These are phyloP conservation scores for Penicillium maclennaniae DNA, from an alignment of 495 filamentous ascomycete genomes.

Conservation along the genomic window DNA sequence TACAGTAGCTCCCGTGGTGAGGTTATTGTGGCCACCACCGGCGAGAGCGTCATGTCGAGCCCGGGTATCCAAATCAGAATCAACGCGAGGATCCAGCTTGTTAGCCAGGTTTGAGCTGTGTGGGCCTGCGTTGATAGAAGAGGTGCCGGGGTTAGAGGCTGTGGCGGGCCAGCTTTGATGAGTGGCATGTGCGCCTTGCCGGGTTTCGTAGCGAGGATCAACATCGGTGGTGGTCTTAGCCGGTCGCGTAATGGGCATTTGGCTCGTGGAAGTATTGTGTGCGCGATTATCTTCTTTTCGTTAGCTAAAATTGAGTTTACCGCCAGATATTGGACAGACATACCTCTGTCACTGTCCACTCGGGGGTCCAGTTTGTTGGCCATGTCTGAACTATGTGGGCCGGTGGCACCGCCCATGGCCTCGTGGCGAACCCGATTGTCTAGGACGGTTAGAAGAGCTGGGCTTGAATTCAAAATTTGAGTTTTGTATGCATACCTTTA, in stretches of 20 bases:
- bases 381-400: constrained; percentile 33
- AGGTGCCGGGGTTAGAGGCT: neutral
- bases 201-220: neutral
- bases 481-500: constrained; percentile 3
- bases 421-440: neutral
- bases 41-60: constrained; percentile 19
- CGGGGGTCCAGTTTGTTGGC: constrained; percentile 51
- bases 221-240: neutral
- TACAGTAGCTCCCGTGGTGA: constrained; percentile 15
- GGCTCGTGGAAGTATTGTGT: neutral
- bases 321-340: neutral
- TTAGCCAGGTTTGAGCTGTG: constrained; percentile 40
- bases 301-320: neutral
- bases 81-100: constrained; percentile 48
- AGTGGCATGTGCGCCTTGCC: neutral
- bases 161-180: too few relatives aligned
- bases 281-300: neutral
- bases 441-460: neutral
- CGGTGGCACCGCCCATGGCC: constrained; percentile 7
- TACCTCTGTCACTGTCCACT: constrained; percentile 33
- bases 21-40: constrained; percentile 34
- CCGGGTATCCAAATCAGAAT: constrained; percentile 40
- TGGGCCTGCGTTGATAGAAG: constrained; percentile 20
- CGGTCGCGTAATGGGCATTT: neutral
- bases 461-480: neutral